A percentile compares a stretch with the other conserved stretches of the same genome.
phyloP scores from a whole-genome alignment of 495 filamentous ascomycete genomes.

The Xylaria telfairii region DNA sequence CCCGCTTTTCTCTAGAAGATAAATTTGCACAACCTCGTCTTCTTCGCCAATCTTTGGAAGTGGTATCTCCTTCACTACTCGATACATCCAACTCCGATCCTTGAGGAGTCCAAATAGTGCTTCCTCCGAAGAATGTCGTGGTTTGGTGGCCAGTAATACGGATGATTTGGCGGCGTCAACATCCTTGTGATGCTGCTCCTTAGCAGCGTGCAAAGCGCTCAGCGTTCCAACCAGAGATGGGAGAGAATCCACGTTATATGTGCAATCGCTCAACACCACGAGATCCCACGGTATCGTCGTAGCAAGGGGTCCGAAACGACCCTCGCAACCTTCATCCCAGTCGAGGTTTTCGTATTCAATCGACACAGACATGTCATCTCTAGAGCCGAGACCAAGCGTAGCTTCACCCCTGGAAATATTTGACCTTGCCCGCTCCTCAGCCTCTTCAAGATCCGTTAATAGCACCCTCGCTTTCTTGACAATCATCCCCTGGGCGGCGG shows the following conservation, averaged over 20 bases:
- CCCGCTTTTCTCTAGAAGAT: slow-evolving; percentile 50
- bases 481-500: slow-evolving; percentile 20
- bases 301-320: slow-evolving; percentile 44
- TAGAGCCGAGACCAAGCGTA: slow-evolving; percentile 16
- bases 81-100: slow-evolving; percentile 57
- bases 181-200: slow-evolving; percentile 41
- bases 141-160: slow-evolving; percentile 81
- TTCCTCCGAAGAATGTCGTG: slow-evolving; percentile 81
- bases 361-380: slow-evolving; percentile 33
- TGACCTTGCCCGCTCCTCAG: slow-evolving; percentile 57
- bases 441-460: slow-evolving; percentile 85
- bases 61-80: slow-evolving; percentile 54
- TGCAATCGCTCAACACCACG: slow-evolving; percentile 88
- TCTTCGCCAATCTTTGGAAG: slow-evolving; percentile 66
- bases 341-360: slow-evolving; percentile 70
- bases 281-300: slow-evolving; percentile 64
- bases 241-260: slow-evolving; percentile 87
- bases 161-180: slow-evolving; percentile 37
- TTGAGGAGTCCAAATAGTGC: slow-evolving; percentile 81
- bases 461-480: slow-evolving; percentile 53
- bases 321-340: slow-evolving; percentile 64
- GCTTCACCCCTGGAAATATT: slow-evolving; percentile 45
- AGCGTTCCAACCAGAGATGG: slow-evolving; percentile 78
- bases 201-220: slow-evolving; percentile 50
- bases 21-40: slow-evolving; percentile 66